A percentile compares a stretch with the other conserved stretches of the same genome.
Conservation (phyloP, 75 land plant species). For the Cupressus sempervirens region DNA sequence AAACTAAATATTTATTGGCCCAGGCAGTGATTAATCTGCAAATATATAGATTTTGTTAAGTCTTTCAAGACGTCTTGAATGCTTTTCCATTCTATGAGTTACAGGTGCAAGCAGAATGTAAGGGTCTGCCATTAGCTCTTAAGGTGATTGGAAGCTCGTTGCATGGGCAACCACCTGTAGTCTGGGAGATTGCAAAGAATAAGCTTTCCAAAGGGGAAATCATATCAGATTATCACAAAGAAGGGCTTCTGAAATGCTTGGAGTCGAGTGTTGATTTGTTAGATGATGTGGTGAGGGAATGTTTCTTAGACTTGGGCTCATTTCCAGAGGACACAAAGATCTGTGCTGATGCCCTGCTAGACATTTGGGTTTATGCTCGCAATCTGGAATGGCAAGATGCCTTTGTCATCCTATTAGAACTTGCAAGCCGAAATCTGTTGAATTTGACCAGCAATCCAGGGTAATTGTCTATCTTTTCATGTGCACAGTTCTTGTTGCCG, state of each 20-base stretch:
- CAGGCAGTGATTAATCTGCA: no score
- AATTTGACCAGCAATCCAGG: conserved; percentile 39
- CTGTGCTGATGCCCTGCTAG: conserved; percentile 25
- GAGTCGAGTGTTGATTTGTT: conserved; percentile 34
- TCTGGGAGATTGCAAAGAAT: conserved; percentile 39
- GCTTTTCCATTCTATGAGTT: neutral
- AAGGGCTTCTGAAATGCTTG: conserved; percentile 37
- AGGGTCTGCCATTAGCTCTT: conserved; percentile 61
- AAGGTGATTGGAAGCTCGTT: conserved; percentile 61
- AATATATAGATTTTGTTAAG: no score
- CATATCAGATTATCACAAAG: conserved; percentile 46
- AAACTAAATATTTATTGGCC: no score
- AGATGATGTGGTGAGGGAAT: conserved; percentile 27
- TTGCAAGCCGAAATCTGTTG: conserved; percentile 43
- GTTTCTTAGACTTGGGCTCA: conserved; percentile 54
- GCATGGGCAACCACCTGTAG: conserved; percentile 21
- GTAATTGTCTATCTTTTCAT: neutral
- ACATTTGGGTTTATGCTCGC: conserved; percentile 50
- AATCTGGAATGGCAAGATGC: conserved; percentile 52
- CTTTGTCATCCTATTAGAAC: conserved; percentile 42
- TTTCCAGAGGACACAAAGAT: conserved; percentile 61
- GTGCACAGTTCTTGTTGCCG: no score
- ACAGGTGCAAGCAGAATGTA: conserved; percentile 45
- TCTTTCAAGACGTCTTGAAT: no score
- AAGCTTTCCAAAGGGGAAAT: conserved; percentile 38